These are phyloP conservation scores for Neurospora sublineolata DNA, from an alignment of 495 filamentous ascomycete species.

Conservation along the genomic window DNA sequence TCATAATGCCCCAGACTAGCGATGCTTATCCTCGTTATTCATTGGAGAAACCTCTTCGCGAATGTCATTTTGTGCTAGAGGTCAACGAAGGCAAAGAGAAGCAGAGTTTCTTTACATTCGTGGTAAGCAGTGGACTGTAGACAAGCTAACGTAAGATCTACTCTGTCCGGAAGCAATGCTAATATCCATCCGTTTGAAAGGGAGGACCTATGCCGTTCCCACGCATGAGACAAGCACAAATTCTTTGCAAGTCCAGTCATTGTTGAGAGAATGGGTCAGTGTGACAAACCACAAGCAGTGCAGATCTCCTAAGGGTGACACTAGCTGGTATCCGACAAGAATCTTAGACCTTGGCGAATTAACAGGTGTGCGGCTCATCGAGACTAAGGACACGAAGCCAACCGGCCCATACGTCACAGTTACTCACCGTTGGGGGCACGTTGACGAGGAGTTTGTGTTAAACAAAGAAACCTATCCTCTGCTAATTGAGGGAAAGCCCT, in stretches of 20 bases:
- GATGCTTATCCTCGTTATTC: rapidly evolving
- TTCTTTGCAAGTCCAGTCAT: neutral
- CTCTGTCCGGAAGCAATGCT: neutral
- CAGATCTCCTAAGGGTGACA: neutral
- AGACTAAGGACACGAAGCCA: neutral
- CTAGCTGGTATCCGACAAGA: neutral
- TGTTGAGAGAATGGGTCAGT: neutral
- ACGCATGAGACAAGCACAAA: neutral
- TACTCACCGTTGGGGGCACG: neutral
- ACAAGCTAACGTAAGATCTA: neutral
- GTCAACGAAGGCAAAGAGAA: neutral
- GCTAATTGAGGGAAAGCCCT: neutral
- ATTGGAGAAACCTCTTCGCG: rapidly evolving
- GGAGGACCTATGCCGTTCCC: neutral
- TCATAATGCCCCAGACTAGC: neutral
- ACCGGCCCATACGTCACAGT: neutral
- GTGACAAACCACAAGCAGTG: neutral
- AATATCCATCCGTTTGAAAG: neutral
- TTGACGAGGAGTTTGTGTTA: neutral
- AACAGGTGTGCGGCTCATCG: neutral
- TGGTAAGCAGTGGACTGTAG: neutral
- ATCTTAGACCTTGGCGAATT: neutral
- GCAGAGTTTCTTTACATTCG: neutral
- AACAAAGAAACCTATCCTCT: neutral
- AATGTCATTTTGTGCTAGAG: neutral